A percentile compares a stretch with the other conserved stretches of the same genome.
Evolutionary conservation across 1,284 basidiomycete genomes (phyloP).

Genomic region (Ceratobasidium sp.): DNA sequence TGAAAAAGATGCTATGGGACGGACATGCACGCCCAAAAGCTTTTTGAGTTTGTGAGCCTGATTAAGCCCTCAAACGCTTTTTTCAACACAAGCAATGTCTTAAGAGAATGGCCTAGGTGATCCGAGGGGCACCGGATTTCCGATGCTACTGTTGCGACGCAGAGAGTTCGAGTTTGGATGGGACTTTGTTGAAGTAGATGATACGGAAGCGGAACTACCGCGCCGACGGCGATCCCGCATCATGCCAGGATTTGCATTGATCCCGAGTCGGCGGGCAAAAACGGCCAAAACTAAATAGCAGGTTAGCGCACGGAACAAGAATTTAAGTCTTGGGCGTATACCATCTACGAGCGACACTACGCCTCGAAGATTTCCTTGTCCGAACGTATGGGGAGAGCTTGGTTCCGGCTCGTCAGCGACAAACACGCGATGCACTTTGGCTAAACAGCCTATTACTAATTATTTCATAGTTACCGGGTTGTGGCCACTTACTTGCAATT

Average conservation of each 20-base stretch:
- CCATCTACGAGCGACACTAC: slow-evolving; percentile 50
- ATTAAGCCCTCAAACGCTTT: background rate
- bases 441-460: slow-evolving; percentile 14
- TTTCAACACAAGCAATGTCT: background rate
- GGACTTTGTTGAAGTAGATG: slow-evolving; percentile 43
- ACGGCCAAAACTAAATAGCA: slow-evolving; percentile 37
- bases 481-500: slow-evolving; percentile 47
- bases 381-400: slow-evolving; percentile 31
- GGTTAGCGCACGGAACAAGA: background rate
- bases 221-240: slow-evolving; percentile 46
- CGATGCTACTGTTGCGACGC: slow-evolving; percentile 42
- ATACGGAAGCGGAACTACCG: slow-evolving; percentile 38
- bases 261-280: slow-evolving; percentile 41
- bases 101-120: slow-evolving; percentile 30
- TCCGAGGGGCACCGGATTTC: slow-evolving; percentile 18
- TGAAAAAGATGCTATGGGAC: background rate
- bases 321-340: background rate
- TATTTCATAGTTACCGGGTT: background rate
- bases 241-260: slow-evolving; percentile 42
- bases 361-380: slow-evolving; percentile 48
- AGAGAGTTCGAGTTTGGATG: slow-evolving; percentile 38
- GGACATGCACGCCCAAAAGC: too few relatives aligned
- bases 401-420: slow-evolving; percentile 47
- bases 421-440: slow-evolving; percentile 49
- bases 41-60: background rate